Evolutionary conservation across 2,329 filamentous ascomycete species (phyloP).

Genomic region (Alternaria brassicicola): DNA sequence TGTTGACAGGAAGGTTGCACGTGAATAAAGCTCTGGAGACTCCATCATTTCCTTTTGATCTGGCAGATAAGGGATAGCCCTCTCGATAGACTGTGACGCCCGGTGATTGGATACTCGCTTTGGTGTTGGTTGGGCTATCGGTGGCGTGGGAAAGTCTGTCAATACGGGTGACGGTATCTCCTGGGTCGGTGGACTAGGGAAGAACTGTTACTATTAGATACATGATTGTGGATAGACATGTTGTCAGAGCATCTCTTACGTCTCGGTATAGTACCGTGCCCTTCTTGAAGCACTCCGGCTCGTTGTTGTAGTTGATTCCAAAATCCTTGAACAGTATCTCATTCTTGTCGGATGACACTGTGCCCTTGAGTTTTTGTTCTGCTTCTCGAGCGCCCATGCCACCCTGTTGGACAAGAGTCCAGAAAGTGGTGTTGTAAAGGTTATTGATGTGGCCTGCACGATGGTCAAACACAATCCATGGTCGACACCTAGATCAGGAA

Average conservation of each 20-base stretch:
- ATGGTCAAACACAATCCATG: not conserved
- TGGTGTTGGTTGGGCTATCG: constrained; percentile 29
- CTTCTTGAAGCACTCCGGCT: constrained; percentile 89
- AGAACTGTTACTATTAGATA: constrained; percentile 37
- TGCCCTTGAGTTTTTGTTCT: constrained; percentile 81
- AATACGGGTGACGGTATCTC: constrained; percentile 19
- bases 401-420: constrained; percentile 81
- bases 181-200: constrained; percentile 22
- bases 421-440: constrained; percentile 96
- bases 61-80: constrained; percentile 18
- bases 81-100: constrained; percentile 31
- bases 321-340: constrained; percentile 92
- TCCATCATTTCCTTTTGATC: constrained; percentile 15
- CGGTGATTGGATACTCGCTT: constrained; percentile 14
- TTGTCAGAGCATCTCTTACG: constrained; percentile 54
- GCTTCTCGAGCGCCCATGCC: constrained; percentile 78
- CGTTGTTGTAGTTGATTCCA: constrained; percentile 96
- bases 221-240: not conserved
- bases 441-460: constrained; percentile 90
- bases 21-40: constrained; percentile 20
- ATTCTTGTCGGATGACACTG: constrained; percentile 86
- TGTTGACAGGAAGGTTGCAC: constrained; percentile 44
- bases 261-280: constrained; percentile 89
- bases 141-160: constrained; percentile 14
- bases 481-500: not conserved